Evolutionary conservation across 2,329 filamentous ascomycete genomes (phyloP), one percentile per base, ranked within the genome.

Genomic region (Cladosporium velox): DNA sequence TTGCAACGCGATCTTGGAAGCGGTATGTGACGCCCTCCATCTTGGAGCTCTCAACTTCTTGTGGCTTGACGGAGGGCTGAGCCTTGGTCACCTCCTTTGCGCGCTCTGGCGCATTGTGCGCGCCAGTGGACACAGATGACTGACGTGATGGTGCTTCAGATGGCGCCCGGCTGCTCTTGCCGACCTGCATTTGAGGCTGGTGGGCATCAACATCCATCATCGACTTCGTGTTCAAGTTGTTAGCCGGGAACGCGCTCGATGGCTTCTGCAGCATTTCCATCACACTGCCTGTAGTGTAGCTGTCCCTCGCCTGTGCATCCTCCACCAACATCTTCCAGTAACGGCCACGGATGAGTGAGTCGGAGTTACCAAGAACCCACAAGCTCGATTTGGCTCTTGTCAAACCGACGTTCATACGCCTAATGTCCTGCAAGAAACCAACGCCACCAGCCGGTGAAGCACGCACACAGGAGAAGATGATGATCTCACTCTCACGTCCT

Each of bases 351-450:
- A 90, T 83, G 62, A 99, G 84, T 38, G 93, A 92, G 66, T 90
- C 86, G 0, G 95, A 95, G 78, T 98, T 96, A 71, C 95, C 95
- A 30, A 99, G 85, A 66, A 99, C 94, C 91, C 94, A 99, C 11
- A 99, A 85, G 38, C 94, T 97, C 11, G 92, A 97, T 78, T 97
- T 97, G 5, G 95, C 96, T 83, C 95, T 90, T 26, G 95, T 99
- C 67, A 99, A 84, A 81, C 95, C 95, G 74, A 99, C 95, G 78
- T 99, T 99, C 96, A 99, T 98, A 84, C 95, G 94, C 67, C 95
- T 89, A 75, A 99, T 97, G 77, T 99, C 95, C 64, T 92, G 91
- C 86, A 99, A 90, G 87, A 99, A 99, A 84, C 95, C 95, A 75
- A 99, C 97, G 73, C 94, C 93, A n/a, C 91, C 91, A 8, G 90